Conservation (phyloP, 768 basidiomycete genomes). For the Rhodotorula babjevae region DNA sequence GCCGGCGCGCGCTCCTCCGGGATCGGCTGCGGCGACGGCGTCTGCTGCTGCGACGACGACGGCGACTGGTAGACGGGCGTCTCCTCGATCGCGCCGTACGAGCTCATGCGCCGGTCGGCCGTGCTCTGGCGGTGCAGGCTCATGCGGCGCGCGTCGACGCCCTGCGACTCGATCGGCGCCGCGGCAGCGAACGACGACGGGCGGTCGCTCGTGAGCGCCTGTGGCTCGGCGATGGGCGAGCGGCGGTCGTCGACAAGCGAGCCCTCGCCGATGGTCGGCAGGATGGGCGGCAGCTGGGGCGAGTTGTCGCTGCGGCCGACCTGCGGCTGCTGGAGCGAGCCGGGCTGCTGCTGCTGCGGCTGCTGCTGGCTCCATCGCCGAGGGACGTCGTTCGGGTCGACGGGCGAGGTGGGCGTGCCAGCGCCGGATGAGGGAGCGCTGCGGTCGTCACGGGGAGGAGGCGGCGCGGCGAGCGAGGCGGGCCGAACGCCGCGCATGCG, state of each 20-base stretch:
- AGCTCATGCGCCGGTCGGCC: conserved; percentile 3
- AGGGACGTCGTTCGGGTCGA: conserved; percentile 1
- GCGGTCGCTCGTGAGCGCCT: background rate
- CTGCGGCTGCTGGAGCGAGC: background rate
- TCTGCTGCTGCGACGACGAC: background rate
- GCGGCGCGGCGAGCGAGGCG: background rate
- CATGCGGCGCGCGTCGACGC: background rate
- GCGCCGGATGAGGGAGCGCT: background rate
- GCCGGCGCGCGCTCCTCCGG: background rate
- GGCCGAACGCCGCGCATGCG: conserved; percentile 34
- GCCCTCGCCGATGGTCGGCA: conserved; percentile 33
- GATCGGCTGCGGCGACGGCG: background rate
- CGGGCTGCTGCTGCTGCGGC: background rate
- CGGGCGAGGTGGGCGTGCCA: conserved; percentile 11
- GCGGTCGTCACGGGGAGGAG: background rate
- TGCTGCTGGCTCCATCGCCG: conserved; percentile 9
- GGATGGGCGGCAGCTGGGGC: conserved; percentile 17
- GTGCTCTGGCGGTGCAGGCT: conserved; percentile 3
- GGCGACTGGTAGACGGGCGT: background rate
- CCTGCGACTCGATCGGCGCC: background rate
- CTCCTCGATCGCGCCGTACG: conserved; percentile 7
- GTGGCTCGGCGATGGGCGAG: background rate
- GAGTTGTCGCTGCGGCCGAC: background rate
- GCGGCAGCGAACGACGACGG: conserved; percentile 2
- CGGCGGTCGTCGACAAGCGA: conserved; percentile 1